Evolutionary conservation across 345 rosid species (phyloP).

Genomic region (Pugionium dolabratum): DNA sequence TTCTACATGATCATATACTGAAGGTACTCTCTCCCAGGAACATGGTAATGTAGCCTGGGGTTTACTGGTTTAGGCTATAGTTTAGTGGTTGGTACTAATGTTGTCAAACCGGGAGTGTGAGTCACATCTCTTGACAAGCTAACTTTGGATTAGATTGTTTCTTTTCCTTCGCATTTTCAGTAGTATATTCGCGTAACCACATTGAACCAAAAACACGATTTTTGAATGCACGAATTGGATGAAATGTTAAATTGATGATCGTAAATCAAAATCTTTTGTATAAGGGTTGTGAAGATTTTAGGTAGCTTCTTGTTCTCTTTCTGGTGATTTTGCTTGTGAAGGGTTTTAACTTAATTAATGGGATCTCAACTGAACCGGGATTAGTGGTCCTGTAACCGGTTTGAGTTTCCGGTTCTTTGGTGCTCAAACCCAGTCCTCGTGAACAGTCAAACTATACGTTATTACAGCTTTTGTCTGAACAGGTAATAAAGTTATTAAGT

Average conservation of each 20-base stretch:
- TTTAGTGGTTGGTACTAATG: too few species aligned
- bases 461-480: not conserved
- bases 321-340: not conserved
- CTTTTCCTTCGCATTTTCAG: not conserved
- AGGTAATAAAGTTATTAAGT: not conserved
- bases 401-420: not conserved
- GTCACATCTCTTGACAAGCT: not conserved
- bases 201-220: not conserved
- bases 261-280: not conserved
- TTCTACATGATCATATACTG: not conserved
- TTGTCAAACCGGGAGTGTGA: not conserved
- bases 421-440: not conserved
- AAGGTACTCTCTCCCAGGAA: not conserved
- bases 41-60: not conserved
- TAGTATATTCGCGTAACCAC: not conserved
- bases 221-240: not conserved
- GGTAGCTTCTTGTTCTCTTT: not conserved
- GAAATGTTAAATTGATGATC: not conserved
- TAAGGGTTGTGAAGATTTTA: not conserved
- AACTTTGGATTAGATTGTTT: not conserved
- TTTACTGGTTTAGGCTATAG: not conserved
- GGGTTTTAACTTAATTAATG: not conserved
- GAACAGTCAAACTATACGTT: not conserved
- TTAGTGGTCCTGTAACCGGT: conserved; percentile 1
- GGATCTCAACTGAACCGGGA: not conserved